These are phyloP conservation scores for Ceratorhiza oryzae-sativae DNA, from an alignment of 1,284 basidiomycete genomes.

Conservation along the genomic window DNA sequence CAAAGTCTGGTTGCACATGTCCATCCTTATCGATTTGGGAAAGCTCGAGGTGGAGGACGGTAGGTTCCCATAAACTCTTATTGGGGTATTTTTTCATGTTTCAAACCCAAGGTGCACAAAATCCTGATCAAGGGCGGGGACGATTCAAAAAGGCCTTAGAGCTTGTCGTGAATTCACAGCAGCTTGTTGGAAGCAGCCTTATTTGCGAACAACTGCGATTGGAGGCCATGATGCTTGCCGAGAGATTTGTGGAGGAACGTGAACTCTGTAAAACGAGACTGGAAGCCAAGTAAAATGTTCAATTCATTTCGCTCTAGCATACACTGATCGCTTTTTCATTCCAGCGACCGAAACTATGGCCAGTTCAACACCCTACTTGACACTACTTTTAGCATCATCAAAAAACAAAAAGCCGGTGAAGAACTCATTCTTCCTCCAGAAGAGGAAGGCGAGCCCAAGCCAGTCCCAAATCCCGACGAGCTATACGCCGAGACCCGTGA, in stretches of 20 bases:
- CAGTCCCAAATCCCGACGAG: conserved; percentile 45
- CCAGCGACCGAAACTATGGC: conserved; percentile 85
- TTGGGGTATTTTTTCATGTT: conserved; percentile 13
- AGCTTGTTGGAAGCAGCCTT: conserved; percentile 71
- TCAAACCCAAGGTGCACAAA: conserved; percentile 8
- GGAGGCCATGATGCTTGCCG: conserved; percentile 56
- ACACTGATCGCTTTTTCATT: conserved; percentile 7
- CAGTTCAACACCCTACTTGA: conserved; percentile 78
- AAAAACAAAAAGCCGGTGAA: conserved; percentile 36
- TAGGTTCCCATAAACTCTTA: conserved; percentile 22
- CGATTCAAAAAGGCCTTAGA: conserved; percentile 43
- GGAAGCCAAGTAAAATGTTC: conserved; percentile 37
- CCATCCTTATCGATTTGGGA: conserved; percentile 70
- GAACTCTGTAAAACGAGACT: conserved; percentile 41
- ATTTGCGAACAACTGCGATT: conserved; percentile 75
- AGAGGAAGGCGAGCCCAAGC: conserved; percentile 50
- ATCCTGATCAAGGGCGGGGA: conserved; percentile 6
- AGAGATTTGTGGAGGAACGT: conserved; percentile 42
- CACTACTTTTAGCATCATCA: conserved; percentile 58
- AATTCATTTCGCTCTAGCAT: background rate
- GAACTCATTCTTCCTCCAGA: conserved; percentile 47
- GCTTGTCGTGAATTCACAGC: conserved; percentile 56
- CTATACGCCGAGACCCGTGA: conserved; percentile 58
- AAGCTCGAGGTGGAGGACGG: conserved; percentile 53
- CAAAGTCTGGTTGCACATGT: conserved; percentile 75